These are phyloP conservation scores for Fagopyrum esculentum DNA, from an alignment of 148 eudicot species.

Conservation along the genomic window DNA sequence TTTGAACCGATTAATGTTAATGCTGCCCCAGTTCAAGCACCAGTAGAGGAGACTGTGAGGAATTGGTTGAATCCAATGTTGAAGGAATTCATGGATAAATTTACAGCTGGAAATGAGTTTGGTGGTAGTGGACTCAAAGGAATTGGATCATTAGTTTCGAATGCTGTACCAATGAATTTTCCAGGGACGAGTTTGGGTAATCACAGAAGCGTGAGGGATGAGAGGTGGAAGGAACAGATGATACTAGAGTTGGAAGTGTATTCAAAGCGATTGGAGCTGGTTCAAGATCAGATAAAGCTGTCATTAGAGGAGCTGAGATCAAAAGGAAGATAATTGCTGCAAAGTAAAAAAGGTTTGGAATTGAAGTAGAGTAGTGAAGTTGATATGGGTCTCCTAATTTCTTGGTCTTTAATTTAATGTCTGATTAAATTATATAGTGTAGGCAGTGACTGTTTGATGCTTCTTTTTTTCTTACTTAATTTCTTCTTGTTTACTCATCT, in stretches of 20 bases:
- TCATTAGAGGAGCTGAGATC: slow-evolving; percentile 81
- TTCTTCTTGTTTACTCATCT: slow-evolving; percentile 22
- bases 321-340: slow-evolving; percentile 26
- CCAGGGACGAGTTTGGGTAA: slow-evolving; percentile 20
- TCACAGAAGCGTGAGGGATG: slow-evolving; percentile 40
- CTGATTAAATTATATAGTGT: slow-evolving; percentile 28
- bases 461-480: background rate
- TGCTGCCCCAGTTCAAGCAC: background rate
- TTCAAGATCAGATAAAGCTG: slow-evolving; percentile 83
- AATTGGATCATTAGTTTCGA: slow-evolving; percentile 22
- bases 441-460: slow-evolving; percentile 25
- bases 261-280: slow-evolving; percentile 87
- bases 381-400: slow-evolving; percentile 16
- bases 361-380: slow-evolving; percentile 23
- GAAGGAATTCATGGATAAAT: slow-evolving; percentile 22
- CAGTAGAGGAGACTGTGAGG: slow-evolving; percentile 23
- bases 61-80: slow-evolving; percentile 35
- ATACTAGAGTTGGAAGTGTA: slow-evolving; percentile 89
- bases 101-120: slow-evolving; percentile 20
- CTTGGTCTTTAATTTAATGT: slow-evolving; percentile 17
- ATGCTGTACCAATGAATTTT: slow-evolving; percentile 35
- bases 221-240: slow-evolving; percentile 90
- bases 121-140: slow-evolving; percentile 11
- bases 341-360: background rate
- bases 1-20: slow-evolving; percentile 1